Evolutionary conservation across 2,329 filamentous ascomycete genomes (phyloP).

Genomic region (Penicillium psychrosexuale): DNA sequence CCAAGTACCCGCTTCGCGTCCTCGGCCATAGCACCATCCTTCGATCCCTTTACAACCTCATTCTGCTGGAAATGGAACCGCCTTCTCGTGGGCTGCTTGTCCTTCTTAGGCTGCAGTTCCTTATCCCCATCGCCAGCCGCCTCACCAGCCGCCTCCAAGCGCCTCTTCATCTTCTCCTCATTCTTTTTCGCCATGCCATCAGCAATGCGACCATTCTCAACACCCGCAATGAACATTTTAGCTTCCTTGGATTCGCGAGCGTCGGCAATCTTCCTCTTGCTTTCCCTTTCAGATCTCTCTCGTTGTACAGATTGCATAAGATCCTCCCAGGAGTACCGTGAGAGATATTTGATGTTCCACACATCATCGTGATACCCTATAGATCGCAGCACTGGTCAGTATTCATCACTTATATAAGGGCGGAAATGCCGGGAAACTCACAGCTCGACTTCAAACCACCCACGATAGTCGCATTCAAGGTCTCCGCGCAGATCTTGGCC

Average conservation of each 20-base stretch:
- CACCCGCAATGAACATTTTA: slow-evolving; percentile 44
- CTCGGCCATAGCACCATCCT: slow-evolving; percentile 29
- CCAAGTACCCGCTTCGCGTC: slow-evolving; percentile 45
- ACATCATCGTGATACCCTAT: slow-evolving; percentile 44
- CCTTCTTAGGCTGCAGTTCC: slow-evolving; percentile 11
- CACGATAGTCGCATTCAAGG: slow-evolving; percentile 44
- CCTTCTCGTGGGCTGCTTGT: slow-evolving; percentile 28
- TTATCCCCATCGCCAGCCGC: slow-evolving; percentile 16
- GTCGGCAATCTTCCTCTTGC: slow-evolving; percentile 43
- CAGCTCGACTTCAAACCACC: slow-evolving; percentile 46
- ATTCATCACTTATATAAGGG: background rate
- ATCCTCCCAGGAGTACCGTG: slow-evolving; percentile 44
- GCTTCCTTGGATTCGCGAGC: slow-evolving; percentile 41
- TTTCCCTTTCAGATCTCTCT: slow-evolving; percentile 44
- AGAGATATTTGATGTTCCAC: slow-evolving; percentile 48
- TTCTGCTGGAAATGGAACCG: slow-evolving; percentile 40
- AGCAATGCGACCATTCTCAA: slow-evolving; percentile 40
- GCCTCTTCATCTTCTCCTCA: slow-evolving; percentile 38
- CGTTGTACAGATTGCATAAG: slow-evolving; percentile 46
- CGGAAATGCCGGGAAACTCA: background rate
- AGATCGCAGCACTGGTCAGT: background rate
- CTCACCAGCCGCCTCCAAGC: slow-evolving; percentile 22
- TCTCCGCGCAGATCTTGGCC: slow-evolving; percentile 46
- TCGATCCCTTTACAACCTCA: slow-evolving; percentile 36
- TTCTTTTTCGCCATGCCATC: slow-evolving; percentile 47